Evolutionary conservation across 2,329 filamentous ascomycete species (phyloP).

Genomic region (Albifimbria verrucaria): DNA sequence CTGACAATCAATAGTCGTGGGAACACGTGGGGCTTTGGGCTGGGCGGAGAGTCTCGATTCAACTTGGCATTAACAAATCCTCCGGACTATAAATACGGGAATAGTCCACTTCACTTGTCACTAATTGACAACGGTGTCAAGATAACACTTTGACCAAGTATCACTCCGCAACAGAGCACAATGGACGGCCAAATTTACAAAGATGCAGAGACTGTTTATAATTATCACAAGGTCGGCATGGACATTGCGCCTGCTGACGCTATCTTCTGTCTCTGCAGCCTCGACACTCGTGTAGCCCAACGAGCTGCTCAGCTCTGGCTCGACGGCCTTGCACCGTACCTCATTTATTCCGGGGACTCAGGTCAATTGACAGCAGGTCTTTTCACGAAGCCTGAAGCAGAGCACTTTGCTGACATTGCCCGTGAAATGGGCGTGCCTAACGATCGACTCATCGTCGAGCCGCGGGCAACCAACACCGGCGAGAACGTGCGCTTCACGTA

Average conservation of each 20-base stretch:
- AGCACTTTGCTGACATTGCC: conserved; percentile 39
- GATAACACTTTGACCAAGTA: too few species aligned
- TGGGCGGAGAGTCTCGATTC: background rate
- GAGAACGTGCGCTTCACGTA: conserved; percentile 45
- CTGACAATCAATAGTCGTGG: too few species aligned
- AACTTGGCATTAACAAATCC: background rate
- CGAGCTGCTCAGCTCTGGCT: conserved; percentile 40
- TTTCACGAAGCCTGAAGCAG: conserved; percentile 39
- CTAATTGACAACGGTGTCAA: too few species aligned
- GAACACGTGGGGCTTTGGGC: background rate
- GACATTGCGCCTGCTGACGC: conserved; percentile 32
- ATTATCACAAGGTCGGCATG: conserved; percentile 41
- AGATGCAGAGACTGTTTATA: conserved; percentile 37
- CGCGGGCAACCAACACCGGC: conserved; percentile 40
- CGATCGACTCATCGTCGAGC: conserved; percentile 35
- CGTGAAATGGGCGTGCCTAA: conserved; percentile 34
- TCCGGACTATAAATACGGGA: too few species aligned
- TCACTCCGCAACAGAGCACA: background rate
- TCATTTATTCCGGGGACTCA: conserved; percentile 42
- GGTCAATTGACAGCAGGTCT: conserved; percentile 37
- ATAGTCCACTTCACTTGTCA: too few species aligned
- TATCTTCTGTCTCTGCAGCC: conserved; percentile 45
- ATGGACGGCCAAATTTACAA: conserved; percentile 4
- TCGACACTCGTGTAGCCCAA: conserved; percentile 40
- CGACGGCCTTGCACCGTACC: conserved; percentile 30